A percentile compares a stretch with the other conserved stretches of the same genome.
These are phyloP conservation scores for Stropharia rugosoannulata DNA, from an alignment of 768 basidiomycete genomes.

Conservation along the genomic window DNA sequence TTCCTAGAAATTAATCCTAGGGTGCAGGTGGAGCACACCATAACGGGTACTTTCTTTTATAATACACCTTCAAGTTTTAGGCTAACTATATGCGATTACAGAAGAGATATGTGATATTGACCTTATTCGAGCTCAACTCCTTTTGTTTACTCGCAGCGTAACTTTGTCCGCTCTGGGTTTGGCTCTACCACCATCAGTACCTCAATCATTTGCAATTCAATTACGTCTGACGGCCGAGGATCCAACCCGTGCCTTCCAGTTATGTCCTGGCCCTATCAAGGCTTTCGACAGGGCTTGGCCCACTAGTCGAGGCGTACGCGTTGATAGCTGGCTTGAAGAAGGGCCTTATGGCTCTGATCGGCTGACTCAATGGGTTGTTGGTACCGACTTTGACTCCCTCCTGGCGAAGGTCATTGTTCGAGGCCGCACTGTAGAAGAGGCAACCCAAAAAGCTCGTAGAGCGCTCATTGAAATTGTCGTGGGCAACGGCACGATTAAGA, in stretches of 20 bases:
- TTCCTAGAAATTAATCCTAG: slow-evolving; percentile 93
- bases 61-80: neutral
- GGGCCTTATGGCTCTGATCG: slow-evolving; percentile 43
- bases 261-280: slow-evolving; percentile 82
- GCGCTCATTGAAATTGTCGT: slow-evolving; percentile 83
- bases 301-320: slow-evolving; percentile 82
- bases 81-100: slow-evolving; percentile 21
- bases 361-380: slow-evolving; percentile 35
- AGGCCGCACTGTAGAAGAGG: slow-evolving; percentile 80
- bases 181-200: slow-evolving; percentile 63
- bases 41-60: slow-evolving; percentile 57
- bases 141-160: slow-evolving; percentile 71
- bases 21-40: slow-evolving; percentile 92
- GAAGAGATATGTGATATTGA: slow-evolving; percentile 91
- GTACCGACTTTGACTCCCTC: slow-evolving; percentile 87
- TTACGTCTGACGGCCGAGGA: slow-evolving; percentile 92
- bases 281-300: slow-evolving; percentile 68
- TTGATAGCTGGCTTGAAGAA: slow-evolving; percentile 83
- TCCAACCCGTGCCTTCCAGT: slow-evolving; percentile 69
- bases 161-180: slow-evolving; percentile 67
- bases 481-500: slow-evolving; percentile 45
- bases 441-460: slow-evolving; percentile 78
- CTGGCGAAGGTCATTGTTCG: slow-evolving; percentile 83
- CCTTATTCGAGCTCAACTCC: slow-evolving; percentile 86
- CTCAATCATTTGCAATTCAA: slow-evolving; percentile 80